Evolutionary conservation across 257 asterid genomes (phyloP), one percentile per base, ranked within the genome.

Genomic region (Datura wrightii): DNA sequence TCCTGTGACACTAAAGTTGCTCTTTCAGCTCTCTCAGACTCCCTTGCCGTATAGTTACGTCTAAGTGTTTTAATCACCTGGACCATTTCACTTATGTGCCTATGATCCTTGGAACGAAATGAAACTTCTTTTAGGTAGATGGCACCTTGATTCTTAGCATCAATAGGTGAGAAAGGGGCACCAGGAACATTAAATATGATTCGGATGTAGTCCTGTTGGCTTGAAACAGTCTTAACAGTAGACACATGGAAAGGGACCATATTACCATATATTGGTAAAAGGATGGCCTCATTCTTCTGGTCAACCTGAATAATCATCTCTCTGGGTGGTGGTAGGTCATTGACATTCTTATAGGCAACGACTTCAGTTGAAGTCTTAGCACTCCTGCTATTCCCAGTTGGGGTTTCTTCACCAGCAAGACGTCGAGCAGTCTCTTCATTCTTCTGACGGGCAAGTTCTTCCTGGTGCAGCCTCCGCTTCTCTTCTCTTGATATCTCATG

Each of bases 241-340:
- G 89, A 74, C 82, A 86, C 86, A 84, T 86, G 89, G 74, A 86
- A 86, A 67, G 89, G 89, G 48, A 86, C 85, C 89, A 86, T 74
- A 71, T 53, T 86, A 67, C 87, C 89, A 24, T 84, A 69, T n/a
- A 86, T 79, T 48, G 89, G 89, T 39, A 86, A 41, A 72, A 86
- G 87, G 66, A 86, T 79, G 46, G 87, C 82, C 54, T 84, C 87
- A 52, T 83, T 83, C 84, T 82, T 86, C 79, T 86, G 89, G 79
- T 86, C 89, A 84, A 86, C 89, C 86, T 78, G 86, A 39, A 86
- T 86, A 86, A 71, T 60, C 84, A 86, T 67, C 39, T 84, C 89
- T 55, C 74, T 86, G 4, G 89, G 87, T 56, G 89, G 83, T n/a
- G 87, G 87, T 37, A 86, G 85, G 82, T 86, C 89, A 84, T 86